Conservation (phyloP, 2,329 filamentous ascomycete species). For the Sporothrix mexicana region DNA sequence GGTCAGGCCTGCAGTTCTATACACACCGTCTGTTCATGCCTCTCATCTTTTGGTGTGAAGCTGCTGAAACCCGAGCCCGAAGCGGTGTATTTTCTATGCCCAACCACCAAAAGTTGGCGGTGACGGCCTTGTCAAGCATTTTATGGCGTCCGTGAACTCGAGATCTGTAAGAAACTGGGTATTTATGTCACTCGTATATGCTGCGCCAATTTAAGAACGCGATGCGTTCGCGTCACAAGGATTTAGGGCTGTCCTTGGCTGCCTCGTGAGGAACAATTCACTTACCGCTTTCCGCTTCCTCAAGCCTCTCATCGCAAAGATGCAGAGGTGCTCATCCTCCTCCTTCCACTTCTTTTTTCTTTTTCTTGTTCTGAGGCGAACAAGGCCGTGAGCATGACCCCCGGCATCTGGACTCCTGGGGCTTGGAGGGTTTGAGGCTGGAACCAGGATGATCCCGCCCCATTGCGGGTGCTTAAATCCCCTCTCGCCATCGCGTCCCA, state of each 20-base stretch:
- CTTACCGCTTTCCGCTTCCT: not conserved
- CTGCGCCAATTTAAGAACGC: conserved; percentile 11
- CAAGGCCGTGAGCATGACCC: not conserved
- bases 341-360: not conserved
- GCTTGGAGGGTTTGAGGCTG: conserved; percentile 20
- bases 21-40: conserved; percentile 18
- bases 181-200: not conserved
- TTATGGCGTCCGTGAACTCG: not conserved
- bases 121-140: not conserved
- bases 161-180: not conserved
- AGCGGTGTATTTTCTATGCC: conserved; percentile 18
- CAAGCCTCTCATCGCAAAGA: not conserved
- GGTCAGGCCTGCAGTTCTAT: not conserved
- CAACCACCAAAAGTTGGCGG: conserved; percentile 3
- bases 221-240: not conserved
- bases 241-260: conserved; percentile 10
- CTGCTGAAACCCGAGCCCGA: not conserved
- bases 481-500: conserved; percentile 9
- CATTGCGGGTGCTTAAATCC: not conserved
- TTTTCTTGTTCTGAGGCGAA: not conserved
- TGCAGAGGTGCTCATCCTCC: not conserved
- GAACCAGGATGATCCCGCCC: conserved; percentile 14
- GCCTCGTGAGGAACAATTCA: not conserved
- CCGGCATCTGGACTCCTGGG: not conserved
- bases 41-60: not conserved